These are phyloP conservation scores for Stephanodiscus triporus DNA, from an alignment of 108 stramenopile species.

Conservation along the genomic window DNA sequence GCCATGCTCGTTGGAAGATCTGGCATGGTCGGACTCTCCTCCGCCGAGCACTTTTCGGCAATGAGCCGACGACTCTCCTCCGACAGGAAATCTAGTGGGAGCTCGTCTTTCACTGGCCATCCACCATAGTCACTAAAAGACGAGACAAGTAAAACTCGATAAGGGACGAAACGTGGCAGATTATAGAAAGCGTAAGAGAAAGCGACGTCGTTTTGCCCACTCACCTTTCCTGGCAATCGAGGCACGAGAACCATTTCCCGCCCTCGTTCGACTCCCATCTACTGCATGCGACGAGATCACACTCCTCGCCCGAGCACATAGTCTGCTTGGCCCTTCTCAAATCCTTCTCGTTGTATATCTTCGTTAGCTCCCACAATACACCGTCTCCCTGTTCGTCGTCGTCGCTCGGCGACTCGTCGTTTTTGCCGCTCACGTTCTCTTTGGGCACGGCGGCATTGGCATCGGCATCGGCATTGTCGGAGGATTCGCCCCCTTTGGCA, in stretches of 20 bases:
- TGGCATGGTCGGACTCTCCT: conserved; percentile 55
- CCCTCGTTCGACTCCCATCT: conserved; percentile 40
- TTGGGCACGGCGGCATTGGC: conserved; percentile 2
- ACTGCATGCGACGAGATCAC: conserved; percentile 46
- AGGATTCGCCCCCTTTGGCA: neutral
- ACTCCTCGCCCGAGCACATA: conserved; percentile 42
- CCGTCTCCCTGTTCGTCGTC: conserved; percentile 33
- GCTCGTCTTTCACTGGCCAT: conserved; percentile 57
- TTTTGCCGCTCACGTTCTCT: neutral
- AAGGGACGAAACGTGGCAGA: neutral
- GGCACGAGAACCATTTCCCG: conserved; percentile 18
- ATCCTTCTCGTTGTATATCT: conserved; percentile 48
- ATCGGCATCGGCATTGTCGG: conserved; percentile 16
- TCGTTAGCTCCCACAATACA: conserved; percentile 47
- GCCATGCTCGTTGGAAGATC: conserved; percentile 40
- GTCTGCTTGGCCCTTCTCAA: conserved; percentile 30
- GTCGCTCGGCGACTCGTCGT: neutral
- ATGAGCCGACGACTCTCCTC: conserved; percentile 60
- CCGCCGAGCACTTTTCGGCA: conserved; percentile 57
- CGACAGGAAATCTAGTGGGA: conserved; percentile 57
- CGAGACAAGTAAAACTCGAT: neutral
- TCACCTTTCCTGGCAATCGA: conserved; percentile 36
- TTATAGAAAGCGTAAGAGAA: neutral
- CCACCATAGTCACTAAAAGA: conserved; percentile 59
- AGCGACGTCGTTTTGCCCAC: neutral